Percentiles rank a stretch among this genome's conserved stretches.
These are phyloP conservation scores for Funneliformis geosporum DNA, from an alignment of 192 early-diverging fungal species.

Conservation along the genomic window DNA sequence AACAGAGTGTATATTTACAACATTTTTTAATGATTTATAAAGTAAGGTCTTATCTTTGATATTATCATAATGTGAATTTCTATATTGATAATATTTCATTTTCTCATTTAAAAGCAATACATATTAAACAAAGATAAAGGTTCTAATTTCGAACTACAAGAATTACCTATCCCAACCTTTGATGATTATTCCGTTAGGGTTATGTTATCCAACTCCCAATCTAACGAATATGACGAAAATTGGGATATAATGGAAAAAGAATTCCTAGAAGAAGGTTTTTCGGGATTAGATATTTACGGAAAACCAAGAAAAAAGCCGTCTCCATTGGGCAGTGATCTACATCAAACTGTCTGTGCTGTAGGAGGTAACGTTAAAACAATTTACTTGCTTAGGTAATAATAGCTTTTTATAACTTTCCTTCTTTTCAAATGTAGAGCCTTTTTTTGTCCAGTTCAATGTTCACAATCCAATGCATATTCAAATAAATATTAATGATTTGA, in stretches of 20 bases:
- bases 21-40: constrained; percentile 81
- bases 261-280: constrained; percentile 53
- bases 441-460: constrained; percentile 63
- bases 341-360: constrained; percentile 68
- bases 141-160: constrained; percentile 48
- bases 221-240: constrained; percentile 57
- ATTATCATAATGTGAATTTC: not conserved
- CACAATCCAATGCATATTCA: constrained; percentile 76
- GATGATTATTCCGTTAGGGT: constrained; percentile 55
- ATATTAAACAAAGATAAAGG: constrained; percentile 46
- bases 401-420: not conserved
- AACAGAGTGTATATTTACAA: constrained; percentile 68
- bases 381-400: constrained; percentile 1
- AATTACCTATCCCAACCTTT: constrained; percentile 64
- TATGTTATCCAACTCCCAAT: constrained; percentile 63
- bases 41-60: constrained; percentile 40
- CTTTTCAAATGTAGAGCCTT: constrained; percentile 57
- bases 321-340: constrained; percentile 44
- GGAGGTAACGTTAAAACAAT: constrained; percentile 55
- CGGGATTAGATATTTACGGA: constrained; percentile 35
- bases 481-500: constrained; percentile 64
- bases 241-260: constrained; percentile 75
- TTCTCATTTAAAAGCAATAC: constrained; percentile 45
- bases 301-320: constrained; percentile 35
- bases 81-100: not conserved